These are phyloP conservation scores for Xylariaceae sp. DNA, from an alignment of 2,329 filamentous ascomycete species.

Conservation along the genomic window DNA sequence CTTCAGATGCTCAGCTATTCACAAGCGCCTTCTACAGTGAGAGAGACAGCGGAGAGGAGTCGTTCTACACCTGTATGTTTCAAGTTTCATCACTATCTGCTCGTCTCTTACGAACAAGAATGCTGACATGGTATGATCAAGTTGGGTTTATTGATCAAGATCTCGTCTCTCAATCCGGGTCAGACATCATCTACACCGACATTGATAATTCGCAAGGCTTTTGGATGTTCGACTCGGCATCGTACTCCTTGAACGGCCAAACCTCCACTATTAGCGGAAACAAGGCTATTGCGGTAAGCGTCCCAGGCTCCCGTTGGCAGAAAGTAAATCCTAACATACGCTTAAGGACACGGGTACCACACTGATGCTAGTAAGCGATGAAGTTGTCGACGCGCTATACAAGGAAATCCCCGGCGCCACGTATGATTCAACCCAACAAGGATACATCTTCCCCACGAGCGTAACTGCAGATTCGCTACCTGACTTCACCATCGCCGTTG, in stretches of 20 bases:
- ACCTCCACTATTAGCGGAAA: constrained; percentile 49
- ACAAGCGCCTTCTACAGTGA: constrained; percentile 60
- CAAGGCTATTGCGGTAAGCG: constrained; percentile 54
- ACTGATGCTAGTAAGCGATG: constrained; percentile 62
- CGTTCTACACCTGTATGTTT: constrained; percentile 56
- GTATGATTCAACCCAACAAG: constrained; percentile 56
- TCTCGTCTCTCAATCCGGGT: constrained; percentile 50
- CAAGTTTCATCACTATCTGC: no score
- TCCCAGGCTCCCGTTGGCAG: no score
- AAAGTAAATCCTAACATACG: no score
- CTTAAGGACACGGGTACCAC: constrained; percentile 64
- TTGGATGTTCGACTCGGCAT: constrained; percentile 63
- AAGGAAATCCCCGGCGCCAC: constrained; percentile 59
- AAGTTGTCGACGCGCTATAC: constrained; percentile 61
- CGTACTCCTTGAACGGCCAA: constrained; percentile 56
- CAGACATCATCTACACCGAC: constrained; percentile 57
- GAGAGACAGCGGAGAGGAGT: constrained; percentile 43
- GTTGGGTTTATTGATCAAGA: constrained; percentile 69
- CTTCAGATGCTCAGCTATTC: constrained; percentile 55
- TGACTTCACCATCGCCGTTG: constrained; percentile 60
- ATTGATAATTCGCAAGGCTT: constrained; percentile 65
- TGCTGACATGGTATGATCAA: no score
- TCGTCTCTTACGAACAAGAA: no score
- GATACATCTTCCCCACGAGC: constrained; percentile 60
- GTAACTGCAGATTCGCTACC: constrained; percentile 55